These are phyloP conservation scores for Penicillium argentinense DNA, from an alignment of 495 filamentous ascomycete species.

Conservation along the genomic window DNA sequence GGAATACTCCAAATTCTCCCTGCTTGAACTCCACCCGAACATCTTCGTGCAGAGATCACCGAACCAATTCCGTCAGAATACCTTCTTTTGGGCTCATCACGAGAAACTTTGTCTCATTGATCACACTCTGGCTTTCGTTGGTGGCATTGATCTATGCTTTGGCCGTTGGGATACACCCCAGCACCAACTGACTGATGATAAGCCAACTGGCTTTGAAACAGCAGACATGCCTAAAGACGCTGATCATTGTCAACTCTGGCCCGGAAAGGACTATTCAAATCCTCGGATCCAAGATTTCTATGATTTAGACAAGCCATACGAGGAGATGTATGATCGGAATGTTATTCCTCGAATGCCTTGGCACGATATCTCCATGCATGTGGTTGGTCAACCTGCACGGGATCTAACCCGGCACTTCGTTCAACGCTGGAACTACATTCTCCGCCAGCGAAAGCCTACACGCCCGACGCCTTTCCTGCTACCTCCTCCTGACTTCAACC, in stretches of 20 bases:
- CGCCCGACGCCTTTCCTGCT: slow-evolving; percentile 91
- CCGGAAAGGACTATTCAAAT: slow-evolving; percentile 98
- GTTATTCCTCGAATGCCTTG: slow-evolving; percentile 93
- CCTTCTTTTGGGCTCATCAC: slow-evolving; percentile 99
- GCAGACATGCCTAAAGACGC: slow-evolving; percentile 76
- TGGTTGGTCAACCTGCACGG: slow-evolving; percentile 92
- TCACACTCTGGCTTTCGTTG: slow-evolving; percentile 93
- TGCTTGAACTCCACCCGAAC: slow-evolving; percentile 94
- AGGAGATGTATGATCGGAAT: slow-evolving; percentile 96
- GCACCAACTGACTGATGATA: slow-evolving; percentile 88
- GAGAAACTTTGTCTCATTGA: slow-evolving; percentile 96
- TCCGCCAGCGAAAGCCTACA: slow-evolving; percentile 90
- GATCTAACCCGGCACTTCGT: slow-evolving; percentile 97
- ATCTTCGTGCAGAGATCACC: slow-evolving; percentile 94
- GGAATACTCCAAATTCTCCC: slow-evolving; percentile 97
- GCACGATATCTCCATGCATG: slow-evolving; percentile 99
- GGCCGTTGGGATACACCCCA: slow-evolving; percentile 96
- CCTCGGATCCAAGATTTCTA: slow-evolving; percentile 95
- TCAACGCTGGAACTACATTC: slow-evolving; percentile 98
- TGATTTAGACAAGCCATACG: slow-evolving; percentile 89
- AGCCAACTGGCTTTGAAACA: slow-evolving; percentile 89
- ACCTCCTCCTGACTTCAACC: slow-evolving; percentile 87
- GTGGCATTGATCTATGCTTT: slow-evolving; percentile 96
- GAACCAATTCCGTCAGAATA: slow-evolving; percentile 97
- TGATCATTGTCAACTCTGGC: slow-evolving; percentile 94